phyloP scores from a whole-genome alignment of 495 filamentous ascomycete species.

The Friedmanniomyces simplex region DNA sequence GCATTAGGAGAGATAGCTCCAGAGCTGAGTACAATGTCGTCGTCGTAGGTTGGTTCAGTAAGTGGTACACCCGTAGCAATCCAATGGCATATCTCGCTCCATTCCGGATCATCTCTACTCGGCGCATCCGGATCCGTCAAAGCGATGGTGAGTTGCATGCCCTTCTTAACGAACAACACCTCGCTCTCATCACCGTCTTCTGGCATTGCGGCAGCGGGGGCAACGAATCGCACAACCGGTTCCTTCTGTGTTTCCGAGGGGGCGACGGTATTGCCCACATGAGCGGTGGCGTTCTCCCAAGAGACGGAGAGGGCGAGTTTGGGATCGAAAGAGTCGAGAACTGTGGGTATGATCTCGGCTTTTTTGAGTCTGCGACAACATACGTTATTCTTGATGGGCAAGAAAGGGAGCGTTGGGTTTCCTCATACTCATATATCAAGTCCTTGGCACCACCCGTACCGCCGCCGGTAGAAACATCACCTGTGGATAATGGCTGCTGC shows the following conservation, averaged over 20 bases:
- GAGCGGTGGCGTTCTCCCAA: conserved; percentile 40
- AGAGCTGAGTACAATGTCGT: not conserved
- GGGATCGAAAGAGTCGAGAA: conserved; percentile 55
- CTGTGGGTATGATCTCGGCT: conserved; percentile 54
- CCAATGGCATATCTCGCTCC: conserved; percentile 67
- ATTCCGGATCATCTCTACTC: conserved; percentile 51
- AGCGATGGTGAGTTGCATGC: conserved; percentile 35
- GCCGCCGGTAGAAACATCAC: too few relatives aligned
- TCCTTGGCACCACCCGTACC: too few relatives aligned
- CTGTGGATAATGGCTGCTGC: too few relatives aligned
- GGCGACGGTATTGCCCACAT: conserved; percentile 52
- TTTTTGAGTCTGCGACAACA: conserved; percentile 39
- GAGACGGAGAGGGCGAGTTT: conserved; percentile 39
- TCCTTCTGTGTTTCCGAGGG: conserved; percentile 39
- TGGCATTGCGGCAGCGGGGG: conserved; percentile 7
- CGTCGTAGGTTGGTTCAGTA: conserved; percentile 9
- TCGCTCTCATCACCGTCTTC: too few relatives aligned
- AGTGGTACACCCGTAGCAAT: conserved; percentile 41
- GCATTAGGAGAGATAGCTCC: too few relatives aligned
- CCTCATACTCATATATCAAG: not conserved
- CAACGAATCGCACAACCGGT: conserved; percentile 39
- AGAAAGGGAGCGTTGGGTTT: not conserved
- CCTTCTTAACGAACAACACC: not conserved
- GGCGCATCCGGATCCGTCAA: conserved; percentile 65
- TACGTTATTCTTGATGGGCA: not conserved